Evolutionary conservation across 306 rosid genomes (phyloP).

Genomic region (Vigna angularis): DNA sequence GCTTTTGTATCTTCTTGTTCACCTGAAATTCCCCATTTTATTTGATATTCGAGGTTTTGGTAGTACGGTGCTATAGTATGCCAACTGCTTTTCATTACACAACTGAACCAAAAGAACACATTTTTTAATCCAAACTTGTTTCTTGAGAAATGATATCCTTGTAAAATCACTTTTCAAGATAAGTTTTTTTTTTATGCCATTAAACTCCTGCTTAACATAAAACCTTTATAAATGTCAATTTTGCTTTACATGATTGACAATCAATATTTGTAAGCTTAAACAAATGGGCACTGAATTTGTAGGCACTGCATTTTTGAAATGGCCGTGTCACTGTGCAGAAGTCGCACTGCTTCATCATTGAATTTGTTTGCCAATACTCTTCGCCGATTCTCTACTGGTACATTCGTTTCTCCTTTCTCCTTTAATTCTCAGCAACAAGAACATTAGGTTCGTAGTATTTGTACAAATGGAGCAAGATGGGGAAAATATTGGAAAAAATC

Average conservation of each 20-base stretch:
- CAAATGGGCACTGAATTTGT: background rate
- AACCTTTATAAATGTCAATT: background rate
- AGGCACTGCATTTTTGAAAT: conserved; percentile 23
- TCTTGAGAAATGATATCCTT: too few relatives aligned
- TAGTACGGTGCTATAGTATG: background rate
- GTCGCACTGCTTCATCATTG: conserved; percentile 27
- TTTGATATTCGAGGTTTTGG: background rate
- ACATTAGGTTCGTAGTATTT: background rate
- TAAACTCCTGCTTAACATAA: too few relatives aligned
- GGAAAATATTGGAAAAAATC: background rate
- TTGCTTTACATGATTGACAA: background rate
- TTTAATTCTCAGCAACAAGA: background rate
- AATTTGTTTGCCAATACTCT: conserved; percentile 37
- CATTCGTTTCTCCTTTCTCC: background rate
- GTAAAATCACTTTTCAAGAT: too few relatives aligned
- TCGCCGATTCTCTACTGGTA: conserved; percentile 43
- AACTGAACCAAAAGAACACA: too few relatives aligned
- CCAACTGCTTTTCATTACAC: too few relatives aligned
- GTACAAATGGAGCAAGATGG: conserved; percentile 1
- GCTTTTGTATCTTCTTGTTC: background rate
- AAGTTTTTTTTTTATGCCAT: too few relatives aligned
- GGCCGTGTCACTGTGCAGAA: conserved; percentile 36
- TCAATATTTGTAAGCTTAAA: background rate
- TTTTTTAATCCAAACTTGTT: too few relatives aligned
- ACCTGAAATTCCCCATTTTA: background rate